phyloP scores from a whole-genome alignment of 306 rosid species.

The Corylus americana region DNA sequence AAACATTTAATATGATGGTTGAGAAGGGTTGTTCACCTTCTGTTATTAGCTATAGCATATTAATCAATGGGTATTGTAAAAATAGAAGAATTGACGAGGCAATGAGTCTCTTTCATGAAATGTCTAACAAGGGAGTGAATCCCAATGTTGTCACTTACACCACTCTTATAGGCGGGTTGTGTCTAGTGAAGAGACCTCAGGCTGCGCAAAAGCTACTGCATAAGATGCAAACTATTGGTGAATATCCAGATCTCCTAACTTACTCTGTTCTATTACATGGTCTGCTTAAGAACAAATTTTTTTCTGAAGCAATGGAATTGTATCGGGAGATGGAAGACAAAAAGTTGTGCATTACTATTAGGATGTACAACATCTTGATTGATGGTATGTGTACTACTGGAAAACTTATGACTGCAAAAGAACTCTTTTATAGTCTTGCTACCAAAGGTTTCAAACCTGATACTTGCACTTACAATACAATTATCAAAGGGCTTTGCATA shows the following conservation, averaged over 20 bases:
- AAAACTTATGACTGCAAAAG: slow-evolving; percentile 32
- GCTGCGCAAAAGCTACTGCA: slow-evolving; percentile 34
- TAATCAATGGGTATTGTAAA: slow-evolving; percentile 30
- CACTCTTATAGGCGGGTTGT: no score
- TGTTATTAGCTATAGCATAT: background rate
- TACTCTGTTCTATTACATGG: slow-evolving; percentile 31
- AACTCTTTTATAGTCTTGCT: slow-evolving; percentile 39
- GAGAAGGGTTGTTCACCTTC: slow-evolving; percentile 30
- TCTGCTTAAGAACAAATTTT: background rate
- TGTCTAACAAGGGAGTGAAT: no score
- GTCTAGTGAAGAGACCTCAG: slow-evolving; percentile 5
- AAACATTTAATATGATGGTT: no score
- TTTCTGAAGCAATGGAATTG: slow-evolving; percentile 35
- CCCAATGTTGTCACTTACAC: no score
- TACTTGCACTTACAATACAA: slow-evolving; percentile 34
- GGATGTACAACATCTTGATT: no score
- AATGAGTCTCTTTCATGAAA: no score
- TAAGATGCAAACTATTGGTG: slow-evolving; percentile 29
- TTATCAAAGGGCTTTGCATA: slow-evolving; percentile 45
- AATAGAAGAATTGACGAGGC: slow-evolving; percentile 16
- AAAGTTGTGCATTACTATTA: background rate
- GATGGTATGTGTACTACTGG: slow-evolving; percentile 22
- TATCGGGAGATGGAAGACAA: slow-evolving; percentile 35
- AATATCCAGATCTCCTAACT: slow-evolving; percentile 43
- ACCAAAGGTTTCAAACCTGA: slow-evolving; percentile 34